These are phyloP conservation scores for Alternaria tenuissima DNA, from an alignment of 2,329 filamentous ascomycete species.

Conservation along the genomic window DNA sequence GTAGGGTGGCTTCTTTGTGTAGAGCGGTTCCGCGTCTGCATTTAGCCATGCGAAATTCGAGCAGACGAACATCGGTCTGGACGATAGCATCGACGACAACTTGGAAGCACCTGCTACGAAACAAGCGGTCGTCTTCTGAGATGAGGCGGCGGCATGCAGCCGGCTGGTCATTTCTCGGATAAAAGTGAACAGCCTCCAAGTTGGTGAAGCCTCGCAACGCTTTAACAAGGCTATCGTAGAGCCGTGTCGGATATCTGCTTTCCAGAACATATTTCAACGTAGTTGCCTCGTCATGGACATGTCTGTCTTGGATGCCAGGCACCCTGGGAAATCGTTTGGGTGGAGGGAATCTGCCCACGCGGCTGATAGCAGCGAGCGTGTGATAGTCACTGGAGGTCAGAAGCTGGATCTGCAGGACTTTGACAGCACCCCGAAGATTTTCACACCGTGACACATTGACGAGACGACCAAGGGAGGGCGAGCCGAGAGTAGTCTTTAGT, in stretches of 20 bases:
- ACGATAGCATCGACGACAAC: slow-evolving; percentile 33
- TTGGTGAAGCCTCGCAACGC: slow-evolving; percentile 27
- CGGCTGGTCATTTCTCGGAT: slow-evolving; percentile 21
- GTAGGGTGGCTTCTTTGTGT: slow-evolving; percentile 24
- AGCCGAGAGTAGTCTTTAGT: slow-evolving; percentile 33
- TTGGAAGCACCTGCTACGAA: slow-evolving; percentile 33
- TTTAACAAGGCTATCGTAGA: slow-evolving; percentile 30
- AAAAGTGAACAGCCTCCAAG: slow-evolving; percentile 30
- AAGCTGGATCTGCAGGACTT: slow-evolving; percentile 33
- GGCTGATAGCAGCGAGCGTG: slow-evolving; percentile 27
- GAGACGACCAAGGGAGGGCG: slow-evolving; percentile 35
- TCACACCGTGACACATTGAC: slow-evolving; percentile 24
- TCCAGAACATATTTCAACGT: slow-evolving; percentile 32
- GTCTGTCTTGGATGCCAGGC: slow-evolving; percentile 20
- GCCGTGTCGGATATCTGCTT: slow-evolving; percentile 21
- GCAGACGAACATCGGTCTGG: slow-evolving; percentile 27
- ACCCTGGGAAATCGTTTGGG: slow-evolving; percentile 39
- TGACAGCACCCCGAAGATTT: slow-evolving; percentile 28
- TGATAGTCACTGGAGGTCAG: slow-evolving; percentile 36
- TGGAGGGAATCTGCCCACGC: slow-evolving; percentile 36
- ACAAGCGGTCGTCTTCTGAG: slow-evolving; percentile 23
- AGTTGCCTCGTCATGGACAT: slow-evolving; percentile 32
- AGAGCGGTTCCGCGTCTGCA: slow-evolving; percentile 12
- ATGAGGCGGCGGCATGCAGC: slow-evolving; percentile 16
- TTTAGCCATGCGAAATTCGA: slow-evolving; percentile 34